A percentile compares a stretch with the other conserved stretches of the same genome.
Conservation (phyloP, 768 basidiomycete genomes). For the Suillus subaureus region DNA sequence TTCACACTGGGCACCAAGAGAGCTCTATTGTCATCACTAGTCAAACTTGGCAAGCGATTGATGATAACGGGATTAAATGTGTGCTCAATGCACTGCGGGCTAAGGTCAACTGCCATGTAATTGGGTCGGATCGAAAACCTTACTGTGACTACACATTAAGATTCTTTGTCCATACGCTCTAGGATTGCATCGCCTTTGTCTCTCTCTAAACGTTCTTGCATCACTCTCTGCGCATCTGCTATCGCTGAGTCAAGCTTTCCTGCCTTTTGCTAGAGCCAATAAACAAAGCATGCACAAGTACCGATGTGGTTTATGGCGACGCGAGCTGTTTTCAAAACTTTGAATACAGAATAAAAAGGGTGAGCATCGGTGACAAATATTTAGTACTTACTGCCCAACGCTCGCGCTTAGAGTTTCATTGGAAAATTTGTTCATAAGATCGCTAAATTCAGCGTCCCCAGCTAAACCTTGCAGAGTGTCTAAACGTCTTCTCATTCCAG, state of each 20-base stretch:
- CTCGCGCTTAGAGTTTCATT: conserved; percentile 76
- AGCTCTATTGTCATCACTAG: neutral
- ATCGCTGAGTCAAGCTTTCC: conserved; percentile 60
- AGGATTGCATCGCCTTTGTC: conserved; percentile 43
- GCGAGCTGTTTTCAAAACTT: conserved; percentile 88
- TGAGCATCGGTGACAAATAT: conserved; percentile 4
- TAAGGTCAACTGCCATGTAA: neutral
- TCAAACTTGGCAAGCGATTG: neutral
- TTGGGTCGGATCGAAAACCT: neutral
- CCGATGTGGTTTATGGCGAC: conserved; percentile 89
- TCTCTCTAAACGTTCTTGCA: conserved; percentile 47
- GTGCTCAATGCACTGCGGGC: neutral
- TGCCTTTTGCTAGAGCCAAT: conserved; percentile 70
- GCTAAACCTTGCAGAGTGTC: conserved; percentile 46
- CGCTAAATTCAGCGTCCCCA: conserved; percentile 46
- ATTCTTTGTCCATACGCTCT: conserved; percentile 46
- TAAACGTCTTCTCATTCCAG: conserved; percentile 62
- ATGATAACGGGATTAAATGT: neutral
- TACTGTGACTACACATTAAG: conserved; percentile 17
- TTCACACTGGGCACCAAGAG: neutral
- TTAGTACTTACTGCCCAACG: conserved; percentile 73
- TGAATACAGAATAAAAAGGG: conserved; percentile 14
- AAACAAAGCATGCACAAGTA: conserved; percentile 73
- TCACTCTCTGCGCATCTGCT: conserved; percentile 43
- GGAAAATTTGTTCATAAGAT: conserved; percentile 56